A percentile compares a stretch with the other conserved stretches of the same genome.
Conservation (phyloP, 2,329 filamentous ascomycete genomes). For the Aspergillus floridensis region DNA sequence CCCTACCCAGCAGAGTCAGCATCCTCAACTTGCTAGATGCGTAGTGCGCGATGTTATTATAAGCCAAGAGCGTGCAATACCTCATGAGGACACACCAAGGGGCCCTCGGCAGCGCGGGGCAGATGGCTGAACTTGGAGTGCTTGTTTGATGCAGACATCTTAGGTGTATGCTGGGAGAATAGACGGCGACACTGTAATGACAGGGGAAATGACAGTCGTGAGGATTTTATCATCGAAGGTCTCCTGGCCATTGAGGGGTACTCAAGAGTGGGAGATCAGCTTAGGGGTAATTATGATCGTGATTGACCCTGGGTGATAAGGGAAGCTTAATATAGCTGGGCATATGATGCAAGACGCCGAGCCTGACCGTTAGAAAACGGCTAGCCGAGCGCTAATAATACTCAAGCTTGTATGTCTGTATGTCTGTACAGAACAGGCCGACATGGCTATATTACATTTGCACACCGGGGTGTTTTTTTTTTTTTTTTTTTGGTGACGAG, state of each 20-base stretch:
- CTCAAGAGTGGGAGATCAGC: background rate
- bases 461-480: background rate
- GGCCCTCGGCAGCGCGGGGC: conserved; percentile 30
- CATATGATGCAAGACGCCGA: background rate
- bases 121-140: conserved; percentile 30
- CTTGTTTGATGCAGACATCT: conserved; percentile 15
- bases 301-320: background rate
- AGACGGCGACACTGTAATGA: background rate
- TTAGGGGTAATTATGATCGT: background rate
- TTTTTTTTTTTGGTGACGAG: background rate
- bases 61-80: conserved; percentile 7
- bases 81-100: conserved; percentile 31
- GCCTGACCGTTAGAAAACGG: background rate
- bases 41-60: background rate
- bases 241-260: background rate
- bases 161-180: background rate
- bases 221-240: background rate
- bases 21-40: background rate
- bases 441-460: background rate
- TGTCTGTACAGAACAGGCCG: too few relatives aligned
- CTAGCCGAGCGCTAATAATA: background rate
- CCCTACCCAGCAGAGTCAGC: conserved; percentile 32
- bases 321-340: background rate
- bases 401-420: background rate
- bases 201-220: background rate